Percentiles rank a stretch among this genome's conserved stretches.
These are phyloP conservation scores for Yamadazyma endophytica DNA, from an alignment of 805 yeast genomes.

Conservation along the genomic window DNA sequence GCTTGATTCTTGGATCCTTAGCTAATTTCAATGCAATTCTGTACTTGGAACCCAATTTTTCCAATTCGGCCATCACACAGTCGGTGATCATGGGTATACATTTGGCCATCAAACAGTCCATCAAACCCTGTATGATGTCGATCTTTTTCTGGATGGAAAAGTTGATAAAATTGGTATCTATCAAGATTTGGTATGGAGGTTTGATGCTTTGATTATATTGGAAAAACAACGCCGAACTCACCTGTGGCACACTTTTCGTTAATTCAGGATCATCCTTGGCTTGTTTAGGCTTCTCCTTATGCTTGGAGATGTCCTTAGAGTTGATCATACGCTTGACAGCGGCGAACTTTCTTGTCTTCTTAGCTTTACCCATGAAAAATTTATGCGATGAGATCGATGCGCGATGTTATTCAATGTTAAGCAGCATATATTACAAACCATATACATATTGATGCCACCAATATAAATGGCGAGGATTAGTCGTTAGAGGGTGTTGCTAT, in stretches of 20 bases:
- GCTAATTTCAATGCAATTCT: conserved; percentile 91
- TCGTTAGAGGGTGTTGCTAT: no score
- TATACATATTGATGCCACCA: background rate
- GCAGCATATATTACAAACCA: background rate
- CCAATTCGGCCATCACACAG: conserved; percentile 97
- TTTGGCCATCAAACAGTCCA: conserved; percentile 92
- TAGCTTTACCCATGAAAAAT: conserved; percentile 83
- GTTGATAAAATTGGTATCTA: conserved; percentile 96
- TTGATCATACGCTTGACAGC: conserved; percentile 78
- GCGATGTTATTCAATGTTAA: background rate
- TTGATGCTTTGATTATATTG: conserved; percentile 90
- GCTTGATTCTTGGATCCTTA: conserved; percentile 84
- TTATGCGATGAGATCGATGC: conserved; percentile 1
- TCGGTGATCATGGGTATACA: conserved; percentile 95
- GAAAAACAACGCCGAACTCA: conserved; percentile 91
- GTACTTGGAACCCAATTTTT: conserved; percentile 90
- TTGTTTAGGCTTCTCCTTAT: conserved; percentile 36
- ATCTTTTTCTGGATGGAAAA: conserved; percentile 94
- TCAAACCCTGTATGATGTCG: conserved; percentile 92
- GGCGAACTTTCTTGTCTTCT: conserved; percentile 96
- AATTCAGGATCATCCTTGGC: conserved; percentile 65
- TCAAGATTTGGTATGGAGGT: conserved; percentile 96
- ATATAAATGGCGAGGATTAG: no score
- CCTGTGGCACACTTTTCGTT: conserved; percentile 66
- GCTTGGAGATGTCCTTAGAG: conserved; percentile 62